phyloP scores from a whole-genome alignment of 495 filamentous ascomycete genomes.

The Massariosphaeria phaeospora region DNA sequence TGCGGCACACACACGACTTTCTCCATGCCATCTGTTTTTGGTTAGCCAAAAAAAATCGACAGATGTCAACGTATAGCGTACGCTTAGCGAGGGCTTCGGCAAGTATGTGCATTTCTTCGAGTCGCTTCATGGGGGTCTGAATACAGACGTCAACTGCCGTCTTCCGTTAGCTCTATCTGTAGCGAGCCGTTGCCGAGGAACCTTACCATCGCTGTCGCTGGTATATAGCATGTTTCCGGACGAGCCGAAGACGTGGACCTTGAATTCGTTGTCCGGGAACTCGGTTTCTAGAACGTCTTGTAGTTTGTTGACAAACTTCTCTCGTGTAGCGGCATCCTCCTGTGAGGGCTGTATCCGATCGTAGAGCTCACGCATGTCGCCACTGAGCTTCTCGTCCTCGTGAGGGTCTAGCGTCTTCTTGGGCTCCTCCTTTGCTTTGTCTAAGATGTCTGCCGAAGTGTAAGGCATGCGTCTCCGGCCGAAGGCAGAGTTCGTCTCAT shows the following conservation, averaged over 20 bases:
- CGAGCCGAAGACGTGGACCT: constrained; percentile 91
- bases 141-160: constrained; percentile 93
- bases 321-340: constrained; percentile 69
- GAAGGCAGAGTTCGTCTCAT: constrained; percentile 69
- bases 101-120: constrained; percentile 83
- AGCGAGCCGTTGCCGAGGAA: constrained; percentile 30
- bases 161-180: constrained; percentile 3
- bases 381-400: constrained; percentile 71
- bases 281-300: constrained; percentile 78
- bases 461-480: constrained; percentile 86
- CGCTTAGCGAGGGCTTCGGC: constrained; percentile 77
- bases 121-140: constrained; percentile 75
- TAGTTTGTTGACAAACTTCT: constrained; percentile 74
- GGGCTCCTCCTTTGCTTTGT: constrained; percentile 58
- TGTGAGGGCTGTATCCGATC: constrained; percentile 75
- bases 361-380: constrained; percentile 79
- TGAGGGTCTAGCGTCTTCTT: constrained; percentile 64
- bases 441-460: constrained; percentile 65
- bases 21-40: constrained; percentile 79
- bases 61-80: constrained; percentile 46
- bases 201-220: constrained; percentile 90
- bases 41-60: constrained; percentile 27
- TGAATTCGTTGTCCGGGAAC: constrained; percentile 87
- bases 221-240: constrained; percentile 94
- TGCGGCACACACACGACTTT: constrained; percentile 87